Percentiles rank a stretch among this genome's conserved stretches.
Conservation (phyloP, 148 eudicot species). For the Vaccinium corymbosum region DNA sequence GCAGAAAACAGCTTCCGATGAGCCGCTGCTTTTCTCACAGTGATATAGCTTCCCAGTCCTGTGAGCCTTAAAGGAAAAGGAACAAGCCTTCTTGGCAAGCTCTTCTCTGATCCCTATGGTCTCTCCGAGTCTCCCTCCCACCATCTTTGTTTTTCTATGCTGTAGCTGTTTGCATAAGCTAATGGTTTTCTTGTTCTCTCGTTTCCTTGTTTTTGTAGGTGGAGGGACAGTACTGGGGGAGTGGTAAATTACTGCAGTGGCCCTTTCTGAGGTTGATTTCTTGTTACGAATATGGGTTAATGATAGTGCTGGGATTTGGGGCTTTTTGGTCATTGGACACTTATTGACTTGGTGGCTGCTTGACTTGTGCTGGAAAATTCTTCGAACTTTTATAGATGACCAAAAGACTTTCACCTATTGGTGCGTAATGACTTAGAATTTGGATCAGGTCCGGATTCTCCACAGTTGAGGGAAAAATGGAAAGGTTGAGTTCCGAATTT, state of each 20-base stretch:
- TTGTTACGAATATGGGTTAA: neutral
- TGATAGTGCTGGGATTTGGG: neutral
- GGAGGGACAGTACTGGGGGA: neutral
- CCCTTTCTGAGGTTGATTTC: neutral
- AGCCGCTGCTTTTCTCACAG: conserved; percentile 26
- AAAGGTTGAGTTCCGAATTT: too few species aligned
- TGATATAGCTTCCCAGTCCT: conserved; percentile 38
- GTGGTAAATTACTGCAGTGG: neutral
- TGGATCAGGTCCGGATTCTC: too few species aligned
- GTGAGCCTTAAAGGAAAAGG: conserved; percentile 56
- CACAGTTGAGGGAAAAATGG: too few species aligned
- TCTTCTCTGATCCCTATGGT: conserved; percentile 45
- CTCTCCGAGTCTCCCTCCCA: conserved; percentile 33
- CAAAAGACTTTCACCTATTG: neutral
- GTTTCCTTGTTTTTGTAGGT: conserved; percentile 2
- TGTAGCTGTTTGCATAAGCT: neutral
- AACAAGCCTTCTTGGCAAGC: conserved; percentile 53
- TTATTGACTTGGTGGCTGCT: neutral
- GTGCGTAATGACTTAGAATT: neutral
- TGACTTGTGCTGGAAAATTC: neutral
- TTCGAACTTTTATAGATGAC: neutral
- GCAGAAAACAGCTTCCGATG: conserved; percentile 39
- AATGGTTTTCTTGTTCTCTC: neutral
- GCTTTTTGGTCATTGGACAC: conserved; percentile 7
- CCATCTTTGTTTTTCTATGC: conserved; percentile 18